These are phyloP conservation scores for Setaria italica DNA, from an alignment of 202 grass and related monocot species.

Conservation along the genomic window DNA sequence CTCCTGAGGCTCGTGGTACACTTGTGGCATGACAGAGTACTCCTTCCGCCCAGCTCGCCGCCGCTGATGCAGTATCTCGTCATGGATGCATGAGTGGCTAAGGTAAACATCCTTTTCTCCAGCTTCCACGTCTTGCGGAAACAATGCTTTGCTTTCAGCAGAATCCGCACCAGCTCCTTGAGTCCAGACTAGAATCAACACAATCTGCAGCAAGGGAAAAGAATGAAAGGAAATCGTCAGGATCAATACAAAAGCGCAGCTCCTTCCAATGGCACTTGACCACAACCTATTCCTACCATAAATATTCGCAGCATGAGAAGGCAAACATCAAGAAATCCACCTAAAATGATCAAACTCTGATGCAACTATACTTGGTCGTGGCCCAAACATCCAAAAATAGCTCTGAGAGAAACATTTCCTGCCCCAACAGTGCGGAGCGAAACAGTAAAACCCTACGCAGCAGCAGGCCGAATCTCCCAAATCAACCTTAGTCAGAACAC, in stretches of 20 bases:
- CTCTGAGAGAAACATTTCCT: background rate
- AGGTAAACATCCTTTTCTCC: constrained; percentile 71
- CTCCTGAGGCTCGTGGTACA: constrained; percentile 61
- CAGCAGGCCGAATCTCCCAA: background rate
- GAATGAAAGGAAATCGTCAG: background rate
- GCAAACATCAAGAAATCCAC: background rate
- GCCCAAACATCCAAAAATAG: constrained; percentile 42
- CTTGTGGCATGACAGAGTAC: constrained; percentile 94
- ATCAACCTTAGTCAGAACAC: constrained; percentile 9
- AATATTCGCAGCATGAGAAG: background rate
- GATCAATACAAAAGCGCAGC: background rate
- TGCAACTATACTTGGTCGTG: constrained; percentile 6
- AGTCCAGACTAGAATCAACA: constrained; percentile 71
- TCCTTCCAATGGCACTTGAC: background rate
- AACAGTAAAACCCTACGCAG: constrained; percentile 53
- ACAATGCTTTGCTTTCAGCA: constrained; percentile 45
- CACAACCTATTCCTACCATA: background rate
- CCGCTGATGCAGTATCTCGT: constrained; percentile 90
- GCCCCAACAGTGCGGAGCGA: background rate
- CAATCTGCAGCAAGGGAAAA: constrained; percentile 60
- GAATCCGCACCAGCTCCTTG: constrained; percentile 51
- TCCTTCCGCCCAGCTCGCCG: constrained; percentile 76
- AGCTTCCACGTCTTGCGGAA: constrained; percentile 50
- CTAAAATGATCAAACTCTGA: background rate
- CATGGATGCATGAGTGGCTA: constrained; percentile 97